Evolutionary conservation across 106 monocot species (phyloP).

Genomic region (Hemerocallis citrina): DNA sequence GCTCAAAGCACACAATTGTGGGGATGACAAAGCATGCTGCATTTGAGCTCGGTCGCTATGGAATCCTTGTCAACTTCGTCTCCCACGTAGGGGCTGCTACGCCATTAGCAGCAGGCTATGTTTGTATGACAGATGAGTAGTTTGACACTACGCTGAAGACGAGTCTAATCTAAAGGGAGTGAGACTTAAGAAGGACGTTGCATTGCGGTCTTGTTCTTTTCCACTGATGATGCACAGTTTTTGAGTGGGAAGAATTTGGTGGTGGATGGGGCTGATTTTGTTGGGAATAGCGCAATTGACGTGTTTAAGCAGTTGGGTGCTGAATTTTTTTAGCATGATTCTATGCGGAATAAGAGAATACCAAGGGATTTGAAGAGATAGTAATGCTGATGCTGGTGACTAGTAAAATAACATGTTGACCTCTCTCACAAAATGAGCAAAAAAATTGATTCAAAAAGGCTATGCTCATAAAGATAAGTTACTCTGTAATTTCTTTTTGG

Average conservation of each 20-base stretch:
- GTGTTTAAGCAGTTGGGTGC: too few relatives aligned
- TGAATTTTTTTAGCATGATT: too few relatives aligned
- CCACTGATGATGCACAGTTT: constrained; percentile 16
- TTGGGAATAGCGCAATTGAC: background rate
- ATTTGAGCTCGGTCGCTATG: constrained; percentile 27
- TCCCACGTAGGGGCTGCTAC: background rate
- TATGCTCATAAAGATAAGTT: too few relatives aligned
- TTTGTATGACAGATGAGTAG: background rate
- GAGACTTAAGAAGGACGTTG: constrained; percentile 10
- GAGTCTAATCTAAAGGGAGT: constrained; percentile 8
- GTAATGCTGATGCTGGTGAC: too few relatives aligned
- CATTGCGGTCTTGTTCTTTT: constrained; percentile 22
- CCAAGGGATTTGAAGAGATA: too few relatives aligned
- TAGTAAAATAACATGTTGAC: too few relatives aligned
- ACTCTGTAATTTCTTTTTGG: too few relatives aligned
- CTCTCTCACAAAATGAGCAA: too few relatives aligned
- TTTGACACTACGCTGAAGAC: constrained; percentile 3
- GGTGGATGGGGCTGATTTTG: constrained; percentile 22
- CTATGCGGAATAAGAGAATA: too few relatives aligned
- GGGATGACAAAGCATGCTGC: constrained; percentile 31
- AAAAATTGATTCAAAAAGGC: too few relatives aligned
- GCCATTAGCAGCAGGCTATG: background rate
- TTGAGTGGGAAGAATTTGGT: constrained; percentile 26
- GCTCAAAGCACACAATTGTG: constrained; percentile 33
- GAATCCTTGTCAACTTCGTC: constrained; percentile 5